Base-by-base conservation (phyloP, 257 asterid species). In the Apocynum venetum region DNA sequence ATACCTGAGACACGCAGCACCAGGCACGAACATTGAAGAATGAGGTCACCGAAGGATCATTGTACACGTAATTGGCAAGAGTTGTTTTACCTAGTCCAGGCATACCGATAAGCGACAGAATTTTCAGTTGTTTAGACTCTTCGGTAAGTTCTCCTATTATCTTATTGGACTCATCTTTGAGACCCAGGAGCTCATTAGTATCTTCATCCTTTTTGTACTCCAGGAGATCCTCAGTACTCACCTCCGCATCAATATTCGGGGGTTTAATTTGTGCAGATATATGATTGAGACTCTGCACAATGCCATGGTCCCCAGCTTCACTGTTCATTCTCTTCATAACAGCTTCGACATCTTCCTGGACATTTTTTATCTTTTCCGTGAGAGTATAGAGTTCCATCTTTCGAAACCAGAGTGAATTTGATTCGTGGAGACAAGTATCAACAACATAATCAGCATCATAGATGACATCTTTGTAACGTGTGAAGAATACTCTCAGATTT, bases 51-150 rank as follows among this genome's bases (percentile, higher is more conserved):
- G 25, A 38, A 17, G 53, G 57, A 25, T 35, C 36, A 0, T 40
- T 5, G 14, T 66, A 66, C 7, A 40, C 48, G 1, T 6, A 35
- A 0, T 25, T 31, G 4, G 72, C 57, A 19, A 78, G 11, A 13
- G 72, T 70, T 43, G 49, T 25, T 25, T 25, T 25, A 25, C 31
- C 31, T 25, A 25, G 31, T 25, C 31, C 31, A 25, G 31, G 31
- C 81, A 78, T 78, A 14, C 81, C 81, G 35, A 59, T 72, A 46
- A 78, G 61, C 7, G 77, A 72, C 43, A 72, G 52, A 68, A 68
- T 43, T 15, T 68, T 47, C 4, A 4, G 73, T 10, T 4, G 35
- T n/a, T 8, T 13, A 2, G 35, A 43, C 0, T 31, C 48, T 6
- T 53, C 20, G 0, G 3, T 68, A 19, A 68, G 73, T 4, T 15